Percentiles rank a stretch among this genome's conserved stretches.
Conservation (phyloP, 1,284 basidiomycete genomes). For the Austroboletus olivaceoglutinosus region DNA sequence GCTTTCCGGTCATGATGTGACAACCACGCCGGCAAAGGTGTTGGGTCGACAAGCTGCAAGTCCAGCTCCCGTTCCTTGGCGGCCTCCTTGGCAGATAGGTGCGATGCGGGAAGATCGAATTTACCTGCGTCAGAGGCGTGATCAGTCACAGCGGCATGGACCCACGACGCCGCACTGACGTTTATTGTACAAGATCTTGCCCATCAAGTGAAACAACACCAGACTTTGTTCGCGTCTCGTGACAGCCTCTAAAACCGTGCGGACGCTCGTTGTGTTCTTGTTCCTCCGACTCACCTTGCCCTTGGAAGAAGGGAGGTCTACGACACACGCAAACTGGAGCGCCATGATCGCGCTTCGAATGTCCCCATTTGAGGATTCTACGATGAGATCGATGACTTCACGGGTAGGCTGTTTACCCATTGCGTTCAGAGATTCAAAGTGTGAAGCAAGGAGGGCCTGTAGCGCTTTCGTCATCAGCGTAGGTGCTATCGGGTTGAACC, state of each 20-base stretch:
- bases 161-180: slow-evolving; percentile 42
- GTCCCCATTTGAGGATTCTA: slow-evolving; percentile 84
- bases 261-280: slow-evolving; percentile 16
- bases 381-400: slow-evolving; percentile 70
- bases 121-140: slow-evolving; percentile 50
- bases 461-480: slow-evolving; percentile 84
- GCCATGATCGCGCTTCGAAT: slow-evolving; percentile 92
- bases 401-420: slow-evolving; percentile 46
- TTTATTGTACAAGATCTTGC: slow-evolving; percentile 95
- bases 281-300: slow-evolving; percentile 35
- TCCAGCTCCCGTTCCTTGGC: slow-evolving; percentile 59
- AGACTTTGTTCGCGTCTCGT: slow-evolving; percentile 84
- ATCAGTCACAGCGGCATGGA: slow-evolving; percentile 5
- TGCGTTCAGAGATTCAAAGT: slow-evolving; percentile 37
- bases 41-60: slow-evolving; percentile 47
- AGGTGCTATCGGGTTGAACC: slow-evolving; percentile 89
- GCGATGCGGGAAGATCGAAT: slow-evolving; percentile 58
- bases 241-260: slow-evolving; percentile 61
- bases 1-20: slow-evolving; percentile 65
- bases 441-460: slow-evolving; percentile 55
- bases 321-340: slow-evolving; percentile 75
- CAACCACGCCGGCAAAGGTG: slow-evolving; percentile 52
- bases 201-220: slow-evolving; percentile 89
- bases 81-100: slow-evolving; percentile 53
- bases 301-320: slow-evolving; percentile 32